Base-by-base conservation (phyloP, 1,139 yeast species). In the Keqinozyma sinolaborantium region DNA sequence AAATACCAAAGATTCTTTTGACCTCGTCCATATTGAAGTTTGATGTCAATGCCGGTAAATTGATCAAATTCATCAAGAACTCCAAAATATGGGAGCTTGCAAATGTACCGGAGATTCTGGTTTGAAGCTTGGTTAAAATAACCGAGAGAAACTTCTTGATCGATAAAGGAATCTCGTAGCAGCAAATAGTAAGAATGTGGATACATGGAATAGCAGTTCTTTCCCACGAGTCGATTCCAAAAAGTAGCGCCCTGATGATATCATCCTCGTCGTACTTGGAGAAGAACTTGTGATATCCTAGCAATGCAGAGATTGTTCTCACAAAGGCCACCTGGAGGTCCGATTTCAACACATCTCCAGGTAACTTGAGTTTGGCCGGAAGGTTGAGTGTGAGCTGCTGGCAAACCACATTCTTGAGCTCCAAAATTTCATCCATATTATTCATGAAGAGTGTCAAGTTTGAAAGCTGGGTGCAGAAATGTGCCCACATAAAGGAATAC, bases 1-100 rank as follows among this genome's bases (percentile, higher is more conserved):
- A 83, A 51, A 86, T 83, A 0, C 86, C 95, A 60, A 86, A 84
- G 1, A 87, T 86, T 30, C 90, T 66, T 44, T 79, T 82, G 50
- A 73, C 83, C 47, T 87, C 95, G 33, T 83, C 95, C 25, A 72
- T 70, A 3, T 86, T 83, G 50, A 86, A 81, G 45, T 82, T 82
- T 1, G 84, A 73, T 0, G 85, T 80, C 33, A 86, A 58, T 2
- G 76, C 58, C 0, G 94, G 92, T 26, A 83, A 66, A 33, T 81
- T 72, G 2, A 84, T 73, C 26, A 87, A 58, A 1, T 87, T 73
- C 40, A 79, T 58, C 36, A 87, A 60, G 42, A 87, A 83, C 47
- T 87, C 95, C 39, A 87, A 61, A 16, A 86, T 81, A 41, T 83
- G 92, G 4, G 87, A 77, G 41, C 83, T 73, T 3, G 90, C 80